Evolutionary conservation across 805 yeast genomes (phyloP).

Genomic region (Nakazawaea ishiwadae): DNA sequence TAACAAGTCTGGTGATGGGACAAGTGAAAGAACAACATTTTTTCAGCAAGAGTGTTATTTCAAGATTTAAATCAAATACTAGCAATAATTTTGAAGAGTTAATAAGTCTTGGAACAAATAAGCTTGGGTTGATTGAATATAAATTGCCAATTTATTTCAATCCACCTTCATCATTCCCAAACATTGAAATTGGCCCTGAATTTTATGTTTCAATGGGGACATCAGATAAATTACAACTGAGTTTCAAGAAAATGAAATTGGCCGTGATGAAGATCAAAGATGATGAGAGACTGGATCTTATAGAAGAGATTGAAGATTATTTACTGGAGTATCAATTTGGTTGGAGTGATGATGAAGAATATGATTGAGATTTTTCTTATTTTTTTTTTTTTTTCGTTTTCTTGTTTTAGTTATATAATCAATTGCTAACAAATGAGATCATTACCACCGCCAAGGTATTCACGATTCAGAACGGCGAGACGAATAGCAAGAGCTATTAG

Average conservation of each 20-base stretch:
- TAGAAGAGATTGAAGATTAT: conserved; percentile 40
- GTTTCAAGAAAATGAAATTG: conserved; percentile 20
- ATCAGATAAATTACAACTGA: conserved; percentile 19
- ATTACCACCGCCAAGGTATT: conserved; percentile 31
- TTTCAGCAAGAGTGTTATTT: conserved; percentile 25
- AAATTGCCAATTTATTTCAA: conserved; percentile 14
- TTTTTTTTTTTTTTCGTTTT: neutral
- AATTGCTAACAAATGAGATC: conserved; percentile 23
- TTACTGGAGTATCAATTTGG: conserved; percentile 48
- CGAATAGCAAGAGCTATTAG: conserved; percentile 28
- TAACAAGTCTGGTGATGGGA: conserved; percentile 7
- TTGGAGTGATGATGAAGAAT: conserved; percentile 40
- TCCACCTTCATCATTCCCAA: conserved; percentile 29
- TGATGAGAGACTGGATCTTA: conserved; percentile 52
- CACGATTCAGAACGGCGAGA: conserved; percentile 25
- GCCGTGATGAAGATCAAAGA: conserved; percentile 24
- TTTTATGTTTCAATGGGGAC: conserved; percentile 17
- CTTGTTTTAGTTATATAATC: neutral
- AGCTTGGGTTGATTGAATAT: conserved; percentile 15
- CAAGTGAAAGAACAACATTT: conserved; percentile 12
- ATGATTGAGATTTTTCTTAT: conserved; percentile 17
- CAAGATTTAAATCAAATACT: conserved; percentile 15
- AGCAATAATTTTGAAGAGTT: conserved; percentile 8
- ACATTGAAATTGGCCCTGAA: conserved; percentile 10
- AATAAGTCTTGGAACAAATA: conserved; percentile 16